Percentiles rank a stretch among this genome's conserved stretches.
Evolutionary conservation across 2,329 filamentous ascomycete species (phyloP).

Genomic region (Cryphonectria carpinicola): DNA sequence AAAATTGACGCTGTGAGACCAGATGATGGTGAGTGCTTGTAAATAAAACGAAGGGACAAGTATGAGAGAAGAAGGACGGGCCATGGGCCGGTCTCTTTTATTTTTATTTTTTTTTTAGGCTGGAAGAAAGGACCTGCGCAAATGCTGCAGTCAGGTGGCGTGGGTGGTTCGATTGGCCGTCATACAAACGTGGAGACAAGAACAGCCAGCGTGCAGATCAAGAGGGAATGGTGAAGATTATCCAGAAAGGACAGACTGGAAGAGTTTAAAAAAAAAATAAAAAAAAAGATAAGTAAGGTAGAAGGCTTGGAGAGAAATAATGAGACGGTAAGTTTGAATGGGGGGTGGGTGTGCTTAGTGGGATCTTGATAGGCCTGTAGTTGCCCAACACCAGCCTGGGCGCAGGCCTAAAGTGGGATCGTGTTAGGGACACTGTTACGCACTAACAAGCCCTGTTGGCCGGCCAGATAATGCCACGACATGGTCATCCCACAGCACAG

Average conservation of each 20-base stretch:
- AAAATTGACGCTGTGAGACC: background rate
- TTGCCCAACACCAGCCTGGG: background rate
- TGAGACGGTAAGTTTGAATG: background rate
- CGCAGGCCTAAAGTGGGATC: background rate
- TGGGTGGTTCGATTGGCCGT: background rate
- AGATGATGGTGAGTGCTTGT: constrained; percentile 2
- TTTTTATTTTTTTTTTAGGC: background rate
- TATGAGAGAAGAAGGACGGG: background rate
- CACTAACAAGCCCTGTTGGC: background rate
- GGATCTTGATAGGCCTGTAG: constrained; percentile 2
- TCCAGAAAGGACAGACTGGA: background rate
- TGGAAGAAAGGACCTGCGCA: background rate
- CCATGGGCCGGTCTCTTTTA: background rate
- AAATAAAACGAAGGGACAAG: background rate
- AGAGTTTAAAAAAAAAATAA: background rate
- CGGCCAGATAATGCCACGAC: background rate
- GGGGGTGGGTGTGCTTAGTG: background rate
- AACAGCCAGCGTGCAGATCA: background rate
- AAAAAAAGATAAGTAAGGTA: too few relatives aligned
- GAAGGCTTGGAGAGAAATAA: background rate
- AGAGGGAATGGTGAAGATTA: background rate
- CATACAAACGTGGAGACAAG: background rate
- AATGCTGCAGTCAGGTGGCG: constrained; percentile 9
- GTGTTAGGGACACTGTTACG: background rate
- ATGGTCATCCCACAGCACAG: background rate